These are phyloP conservation scores for Xylaria acuta DNA, from an alignment of 495 filamentous ascomycete genomes.

Conservation along the genomic window DNA sequence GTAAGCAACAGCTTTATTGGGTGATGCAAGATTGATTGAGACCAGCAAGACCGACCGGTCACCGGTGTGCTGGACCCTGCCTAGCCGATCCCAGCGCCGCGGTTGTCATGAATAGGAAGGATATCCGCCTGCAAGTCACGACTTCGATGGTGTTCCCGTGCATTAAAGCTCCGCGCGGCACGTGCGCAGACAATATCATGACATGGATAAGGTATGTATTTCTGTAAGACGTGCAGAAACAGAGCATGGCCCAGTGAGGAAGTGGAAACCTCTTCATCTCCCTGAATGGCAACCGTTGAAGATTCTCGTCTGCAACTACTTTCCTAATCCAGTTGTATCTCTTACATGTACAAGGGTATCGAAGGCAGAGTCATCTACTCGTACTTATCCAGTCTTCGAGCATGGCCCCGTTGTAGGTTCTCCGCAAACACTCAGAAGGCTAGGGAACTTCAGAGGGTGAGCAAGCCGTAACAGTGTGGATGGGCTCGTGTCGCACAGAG, in stretches of 20 bases:
- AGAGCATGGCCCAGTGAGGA: conserved; percentile 4
- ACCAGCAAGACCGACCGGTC: background rate
- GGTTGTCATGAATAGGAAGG: conserved; percentile 17
- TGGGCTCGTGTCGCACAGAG: background rate
- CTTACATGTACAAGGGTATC: background rate
- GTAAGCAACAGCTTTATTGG: background rate
- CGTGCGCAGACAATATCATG: conserved; percentile 10
- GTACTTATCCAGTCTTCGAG: background rate
- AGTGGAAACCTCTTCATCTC: background rate
- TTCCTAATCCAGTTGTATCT: conserved; percentile 7
- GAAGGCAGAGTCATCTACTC: conserved; percentile 1
- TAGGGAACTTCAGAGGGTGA: background rate
- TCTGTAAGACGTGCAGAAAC: background rate
- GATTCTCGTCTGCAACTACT: background rate
- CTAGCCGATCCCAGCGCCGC: background rate
- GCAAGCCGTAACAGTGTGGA: background rate
- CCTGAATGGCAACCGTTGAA: background rate
- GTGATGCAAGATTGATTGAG: conserved; percentile 3
- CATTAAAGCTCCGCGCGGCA: conserved; percentile 16
- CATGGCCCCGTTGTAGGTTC: background rate
- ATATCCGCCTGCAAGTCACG: conserved; percentile 13
- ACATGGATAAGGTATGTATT: background rate
- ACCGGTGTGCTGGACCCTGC: background rate
- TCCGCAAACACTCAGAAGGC: background rate
- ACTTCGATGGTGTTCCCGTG: conserved; percentile 5